Evolutionary conservation across 164 flowering plant genomes (phyloP).

Genomic region (Vitis amurensis): DNA sequence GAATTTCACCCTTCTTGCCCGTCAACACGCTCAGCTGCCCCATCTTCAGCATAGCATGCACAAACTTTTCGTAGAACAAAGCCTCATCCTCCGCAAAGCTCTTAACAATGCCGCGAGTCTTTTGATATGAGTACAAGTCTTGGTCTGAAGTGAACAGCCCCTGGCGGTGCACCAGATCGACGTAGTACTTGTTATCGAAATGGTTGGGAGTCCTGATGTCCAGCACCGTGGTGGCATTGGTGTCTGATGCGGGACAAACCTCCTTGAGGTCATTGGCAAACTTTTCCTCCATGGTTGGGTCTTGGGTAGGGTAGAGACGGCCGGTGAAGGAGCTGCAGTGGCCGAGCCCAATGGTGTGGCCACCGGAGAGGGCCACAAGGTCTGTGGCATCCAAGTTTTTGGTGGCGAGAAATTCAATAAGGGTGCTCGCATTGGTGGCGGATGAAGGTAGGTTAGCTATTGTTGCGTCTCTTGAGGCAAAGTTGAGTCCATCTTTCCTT

Average conservation of each 20-base stretch:
- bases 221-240: slow-evolving; percentile 31
- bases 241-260: slow-evolving; percentile 31
- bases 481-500: slow-evolving; percentile 50
- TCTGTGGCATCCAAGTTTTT: slow-evolving; percentile 48
- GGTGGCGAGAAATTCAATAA: slow-evolving; percentile 32
- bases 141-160: slow-evolving; percentile 74
- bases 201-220: slow-evolving; percentile 45
- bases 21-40: slow-evolving; percentile 61
- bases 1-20: slow-evolving; percentile 56
- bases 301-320: slow-evolving; percentile 60
- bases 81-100: slow-evolving; percentile 45
- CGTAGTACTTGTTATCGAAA: slow-evolving; percentile 72
- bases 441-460: slow-evolving; percentile 53
- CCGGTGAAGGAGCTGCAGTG: slow-evolving; percentile 59
- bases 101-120: slow-evolving; percentile 45
- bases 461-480: slow-evolving; percentile 43
- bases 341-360: slow-evolving; percentile 66
- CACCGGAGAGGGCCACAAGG: slow-evolving; percentile 69
- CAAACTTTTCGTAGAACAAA: slow-evolving; percentile 54
- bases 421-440: slow-evolving; percentile 12
- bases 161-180: slow-evolving; percentile 60
- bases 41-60: slow-evolving; percentile 53
- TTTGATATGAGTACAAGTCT: slow-evolving; percentile 43
- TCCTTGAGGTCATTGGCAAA: slow-evolving; percentile 36
- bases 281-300: slow-evolving; percentile 47